These are phyloP conservation scores for Wickerhamiella kazuoi DNA, from an alignment of 805 yeast genomes.

Conservation along the genomic window DNA sequence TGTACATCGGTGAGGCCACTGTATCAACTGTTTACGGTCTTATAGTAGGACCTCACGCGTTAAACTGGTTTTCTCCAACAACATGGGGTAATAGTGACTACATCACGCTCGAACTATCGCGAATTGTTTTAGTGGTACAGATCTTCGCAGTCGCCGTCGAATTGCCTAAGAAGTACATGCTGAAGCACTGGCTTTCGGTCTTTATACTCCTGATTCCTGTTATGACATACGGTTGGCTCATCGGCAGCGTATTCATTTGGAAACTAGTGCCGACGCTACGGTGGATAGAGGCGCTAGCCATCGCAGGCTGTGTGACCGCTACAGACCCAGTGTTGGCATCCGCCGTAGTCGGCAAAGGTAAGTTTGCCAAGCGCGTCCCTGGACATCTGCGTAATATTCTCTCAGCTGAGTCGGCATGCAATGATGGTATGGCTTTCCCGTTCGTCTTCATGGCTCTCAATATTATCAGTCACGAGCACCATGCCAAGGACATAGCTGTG, in stretches of 20 bases:
- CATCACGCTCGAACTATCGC: conserved; percentile 65
- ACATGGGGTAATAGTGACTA: conserved; percentile 75
- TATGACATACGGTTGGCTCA: conserved; percentile 81
- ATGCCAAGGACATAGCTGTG: conserved; percentile 50
- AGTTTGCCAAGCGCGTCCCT: conserved; percentile 77
- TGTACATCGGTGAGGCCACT: conserved; percentile 82
- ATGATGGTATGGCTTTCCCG: conserved; percentile 94
- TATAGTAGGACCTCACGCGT: conserved; percentile 74
- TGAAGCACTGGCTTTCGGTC: conserved; percentile 66
- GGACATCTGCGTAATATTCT: conserved; percentile 76
- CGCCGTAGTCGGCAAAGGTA: conserved; percentile 88
- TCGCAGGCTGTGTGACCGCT: conserved; percentile 82
- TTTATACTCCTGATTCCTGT: conserved; percentile 60
- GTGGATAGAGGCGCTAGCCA: conserved; percentile 53
- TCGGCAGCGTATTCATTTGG: conserved; percentile 68
- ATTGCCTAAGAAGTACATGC: conserved; percentile 76
- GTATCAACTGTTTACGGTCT: conserved; percentile 74
- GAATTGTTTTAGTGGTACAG: conserved; percentile 71
- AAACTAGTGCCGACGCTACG: conserved; percentile 52
- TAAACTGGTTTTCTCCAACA: conserved; percentile 67
- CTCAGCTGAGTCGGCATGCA: conserved; percentile 77
- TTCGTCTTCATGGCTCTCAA: conserved; percentile 56
- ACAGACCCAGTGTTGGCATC: conserved; percentile 93
- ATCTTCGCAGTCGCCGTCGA: conserved; percentile 92
- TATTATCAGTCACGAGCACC: conserved; percentile 45